A percentile compares a stretch with the other conserved stretches of the same genome.
phyloP scores from a whole-genome alignment of 352 stramenopile genomes.

The Lagenidium giganteum region DNA sequence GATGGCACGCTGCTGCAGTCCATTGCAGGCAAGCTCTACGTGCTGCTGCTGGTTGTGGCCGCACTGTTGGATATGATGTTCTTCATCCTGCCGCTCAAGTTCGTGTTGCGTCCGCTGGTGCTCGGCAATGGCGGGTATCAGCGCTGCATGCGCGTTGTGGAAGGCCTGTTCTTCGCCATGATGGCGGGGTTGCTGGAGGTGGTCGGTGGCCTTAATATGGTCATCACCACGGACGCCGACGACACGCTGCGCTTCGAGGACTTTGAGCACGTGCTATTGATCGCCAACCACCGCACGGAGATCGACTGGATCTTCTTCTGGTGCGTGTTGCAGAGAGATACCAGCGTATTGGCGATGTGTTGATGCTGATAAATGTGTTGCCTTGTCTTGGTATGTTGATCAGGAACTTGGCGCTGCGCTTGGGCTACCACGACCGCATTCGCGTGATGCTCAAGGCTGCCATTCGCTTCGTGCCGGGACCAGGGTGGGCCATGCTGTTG shows the following conservation, averaged over 20 bases:
- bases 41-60: conserved; percentile 39
- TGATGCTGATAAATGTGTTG: not conserved
- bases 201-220: conserved; percentile 44
- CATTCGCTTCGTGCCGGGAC: conserved; percentile 49
- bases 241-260: conserved; percentile 30
- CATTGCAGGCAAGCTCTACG: conserved; percentile 34
- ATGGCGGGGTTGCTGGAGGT: conserved; percentile 54
- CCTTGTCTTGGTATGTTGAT: not conserved
- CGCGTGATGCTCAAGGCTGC: conserved; percentile 77
- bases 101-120: conserved; percentile 26
- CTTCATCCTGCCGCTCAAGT: conserved; percentile 48
- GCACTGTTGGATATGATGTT: conserved; percentile 61
- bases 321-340: conserved; percentile 11
- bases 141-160: conserved; percentile 26
- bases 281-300: conserved; percentile 78
- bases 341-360: not conserved
- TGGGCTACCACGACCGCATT: conserved; percentile 63
- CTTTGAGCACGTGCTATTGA: conserved; percentile 46
- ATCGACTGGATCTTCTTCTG: conserved; percentile 84
- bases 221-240: conserved; percentile 44
- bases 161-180: conserved; percentile 59
- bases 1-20: conserved; percentile 30
- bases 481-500: conserved; percentile 65
- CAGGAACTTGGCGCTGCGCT: conserved; percentile 50
- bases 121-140: conserved; percentile 14